Base-by-base conservation (phyloP, 495 filamentous ascomycete genomes). In the Immersiella caudata region DNA sequence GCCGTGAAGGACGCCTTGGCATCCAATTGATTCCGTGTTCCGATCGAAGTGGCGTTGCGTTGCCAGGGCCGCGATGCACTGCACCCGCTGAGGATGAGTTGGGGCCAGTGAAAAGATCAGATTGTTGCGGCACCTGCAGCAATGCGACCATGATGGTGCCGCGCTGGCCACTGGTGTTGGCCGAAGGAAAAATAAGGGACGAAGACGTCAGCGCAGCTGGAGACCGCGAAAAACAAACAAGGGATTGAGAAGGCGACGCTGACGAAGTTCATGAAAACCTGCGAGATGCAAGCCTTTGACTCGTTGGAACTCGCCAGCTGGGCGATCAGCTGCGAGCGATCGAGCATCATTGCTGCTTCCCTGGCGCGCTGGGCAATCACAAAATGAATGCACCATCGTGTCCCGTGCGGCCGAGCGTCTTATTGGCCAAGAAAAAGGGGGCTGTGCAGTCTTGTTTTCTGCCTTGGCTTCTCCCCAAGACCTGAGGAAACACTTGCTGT, bases 401-500 rank as follows among this genome's bases (percentile, higher is more conserved):
- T 20, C 21, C 18, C 1, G 1, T 8, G n/a, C 33, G 56, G 18
- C 26, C 56, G 11, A 33, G 26, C 18, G 24, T 59, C 14, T 59
- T 14, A 59, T 59, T 59, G 56, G 56, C 56, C 56, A 59, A 59
- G 56, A 22, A 46, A 46, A 46, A 46, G 8, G 56, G 18, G 56
- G 56, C 56, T 59, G 56, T 59, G 52, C 52, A 55, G 52, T 55
- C 52, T 59, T 33, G 16, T 59, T 59, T 27, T 27, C 18, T 33
- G 2, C 24, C 24, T n/a, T 11, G 52, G 52, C 20, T 26, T n/a
- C 9, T 22, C 29, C n/a, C n/a, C 29, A 33, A 33, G 52, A n/a
- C 8, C 5, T 4, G 52, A 26, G 52, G 52, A 55, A 55, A 55
- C 52, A 26, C 52, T 55, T 26, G 25, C 52, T 55, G 52, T 55